Percentiles rank a stretch among this genome's conserved stretches.
These are phyloP conservation scores for Saprolegnia parasitica DNA, from an alignment of 352 stramenopile genomes.

Conservation along the genomic window DNA sequence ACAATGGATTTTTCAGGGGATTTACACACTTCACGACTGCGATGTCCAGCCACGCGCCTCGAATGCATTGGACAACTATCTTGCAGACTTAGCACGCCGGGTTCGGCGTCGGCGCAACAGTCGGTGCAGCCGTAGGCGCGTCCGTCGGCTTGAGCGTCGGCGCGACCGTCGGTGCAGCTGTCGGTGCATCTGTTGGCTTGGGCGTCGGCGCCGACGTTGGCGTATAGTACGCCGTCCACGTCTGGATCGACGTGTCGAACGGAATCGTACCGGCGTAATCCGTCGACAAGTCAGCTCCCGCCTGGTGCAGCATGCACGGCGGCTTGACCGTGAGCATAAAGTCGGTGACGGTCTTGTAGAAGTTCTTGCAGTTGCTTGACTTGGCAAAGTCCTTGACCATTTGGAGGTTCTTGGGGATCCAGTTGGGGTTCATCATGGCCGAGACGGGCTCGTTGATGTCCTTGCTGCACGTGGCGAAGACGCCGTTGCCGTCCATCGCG, in stretches of 20 bases:
- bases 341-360: constrained; percentile 6
- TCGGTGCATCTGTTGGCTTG: background rate
- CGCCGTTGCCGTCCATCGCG: background rate
- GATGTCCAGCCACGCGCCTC: too few relatives aligned
- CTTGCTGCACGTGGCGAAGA: constrained; percentile 1
- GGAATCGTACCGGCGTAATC: background rate
- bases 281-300: background rate
- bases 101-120: background rate
- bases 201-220: background rate
- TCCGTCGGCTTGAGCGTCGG: background rate
- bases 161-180: background rate
- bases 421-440: constrained; percentile 11
- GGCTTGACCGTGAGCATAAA: constrained; percentile 5
- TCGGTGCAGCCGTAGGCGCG: background rate
- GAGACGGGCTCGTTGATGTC: background rate
- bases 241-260: background rate
- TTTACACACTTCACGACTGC: too few relatives aligned
- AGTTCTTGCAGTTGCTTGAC: constrained; percentile 9
- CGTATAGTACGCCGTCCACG: background rate
- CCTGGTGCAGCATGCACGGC: constrained; percentile 3
- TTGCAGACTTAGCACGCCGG: background rate
- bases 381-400: background rate
- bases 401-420: constrained; percentile 1
- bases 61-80: too few relatives aligned
- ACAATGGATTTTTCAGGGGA: too few relatives aligned